Base-by-base conservation (phyloP, 139 green algal genomes). In the Raphidocelis subcapitata region DNA sequence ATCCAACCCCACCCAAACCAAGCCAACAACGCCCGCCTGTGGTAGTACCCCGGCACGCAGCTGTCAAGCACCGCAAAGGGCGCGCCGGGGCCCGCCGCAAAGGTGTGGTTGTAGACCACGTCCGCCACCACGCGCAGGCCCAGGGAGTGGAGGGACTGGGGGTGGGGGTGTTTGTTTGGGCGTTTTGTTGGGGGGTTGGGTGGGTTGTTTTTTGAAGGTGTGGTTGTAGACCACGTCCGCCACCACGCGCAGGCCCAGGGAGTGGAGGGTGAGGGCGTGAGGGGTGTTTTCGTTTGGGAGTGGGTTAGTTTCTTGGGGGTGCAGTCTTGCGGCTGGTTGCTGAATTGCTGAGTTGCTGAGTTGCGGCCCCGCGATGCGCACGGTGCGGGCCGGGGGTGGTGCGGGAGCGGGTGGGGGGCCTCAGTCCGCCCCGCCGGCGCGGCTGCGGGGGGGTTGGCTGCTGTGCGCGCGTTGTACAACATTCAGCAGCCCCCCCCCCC, bases 211-310 rank as follows among this genome's bases (percentile, higher is more conserved):
- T n/a, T n/a, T n/a, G n/a, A 90, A 93, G 56, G 85, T 92, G 84
- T 98, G 93, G 84, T 98, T 98, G 88, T 97, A 98, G 32, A 98
- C 93, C 28, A 97, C 91, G 72, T 98, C 93, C 56, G 92, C 62
- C 51, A 98, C 88, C 36, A 96, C 90, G 2, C 87, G 66, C 76
- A 90, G 81, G 20, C 88, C 88, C 59, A 87, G 52, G 36, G 54
- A 36, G 64, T 89, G 84, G 68, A 86, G 76, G 5, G 71, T 64
- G 69, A 85, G 67, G 41, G 8, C 8, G 41, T 12, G 41, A 49
- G 8, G 12, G n/a, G n/a, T n/a, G 41, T 20, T 8, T 49, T 49
- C 47, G 18, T 56, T 15, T n/a, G n/a, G n/a, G 41, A 12, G 41
- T 12, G 41, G 41, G 41, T 8, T 8, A n/a, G n/a, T n/a, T n/a